These are phyloP conservation scores for Pinus taeda DNA, from an alignment of 75 land plant genomes.

Conservation along the genomic window DNA sequence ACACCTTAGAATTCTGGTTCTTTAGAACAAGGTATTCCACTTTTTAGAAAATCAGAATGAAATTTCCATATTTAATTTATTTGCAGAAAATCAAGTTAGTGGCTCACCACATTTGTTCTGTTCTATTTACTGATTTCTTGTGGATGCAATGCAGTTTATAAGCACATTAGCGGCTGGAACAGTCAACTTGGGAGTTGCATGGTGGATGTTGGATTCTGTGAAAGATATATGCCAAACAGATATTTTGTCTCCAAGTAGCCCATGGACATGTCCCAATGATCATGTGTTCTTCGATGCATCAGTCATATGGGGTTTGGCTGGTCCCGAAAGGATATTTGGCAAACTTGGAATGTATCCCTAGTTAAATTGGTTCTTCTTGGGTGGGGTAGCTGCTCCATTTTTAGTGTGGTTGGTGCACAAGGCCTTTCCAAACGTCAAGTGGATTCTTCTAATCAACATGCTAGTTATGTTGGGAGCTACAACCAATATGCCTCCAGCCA, in stretches of 20 bases:
- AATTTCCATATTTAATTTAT: no score
- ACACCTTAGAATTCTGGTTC: no score
- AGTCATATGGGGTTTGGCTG: constrained; percentile 28
- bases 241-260: constrained; percentile 37
- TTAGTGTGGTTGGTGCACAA: constrained; percentile 27
- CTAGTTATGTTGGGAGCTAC: constrained; percentile 65
- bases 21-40: no score
- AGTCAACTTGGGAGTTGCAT: constrained; percentile 60
- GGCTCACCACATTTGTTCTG: no score
- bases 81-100: no score
- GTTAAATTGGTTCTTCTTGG: constrained; percentile 20
- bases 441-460: constrained; percentile 28
- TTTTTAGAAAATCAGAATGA: no score
- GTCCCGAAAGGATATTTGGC: no score
- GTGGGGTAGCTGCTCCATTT: constrained; percentile 24
- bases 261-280: constrained; percentile 39
- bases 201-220: constrained; percentile 70
- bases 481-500: constrained; percentile 57
- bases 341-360: no score
- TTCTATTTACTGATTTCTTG: background rate
- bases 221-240: constrained; percentile 60
- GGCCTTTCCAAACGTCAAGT: constrained; percentile 18
- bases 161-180: constrained; percentile 69
- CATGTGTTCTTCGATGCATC: constrained; percentile 33
- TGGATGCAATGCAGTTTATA: constrained; percentile 31